Evolutionary conservation across 2,329 filamentous ascomycete species (phyloP).

Genomic region (Epichloe scottii): DNA sequence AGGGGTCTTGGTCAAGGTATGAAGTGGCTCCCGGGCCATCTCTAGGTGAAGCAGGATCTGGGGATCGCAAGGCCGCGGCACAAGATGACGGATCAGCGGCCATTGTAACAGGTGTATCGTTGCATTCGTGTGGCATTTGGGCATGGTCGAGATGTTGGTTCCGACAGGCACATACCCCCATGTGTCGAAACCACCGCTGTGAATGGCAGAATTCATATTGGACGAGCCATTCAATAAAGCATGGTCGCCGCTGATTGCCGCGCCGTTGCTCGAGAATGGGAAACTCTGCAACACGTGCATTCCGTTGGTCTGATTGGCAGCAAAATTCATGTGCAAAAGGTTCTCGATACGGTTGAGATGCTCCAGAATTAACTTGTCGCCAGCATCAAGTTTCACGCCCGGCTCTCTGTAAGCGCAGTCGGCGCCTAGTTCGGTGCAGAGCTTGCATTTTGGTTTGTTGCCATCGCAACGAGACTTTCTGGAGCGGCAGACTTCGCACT

Average conservation of each 20-base stretch:
- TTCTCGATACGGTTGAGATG: constrained; percentile 66
- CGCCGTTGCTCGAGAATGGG: constrained; percentile 52
- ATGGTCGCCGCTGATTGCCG: constrained; percentile 43
- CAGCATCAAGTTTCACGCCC: constrained; percentile 75
- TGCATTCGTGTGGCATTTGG: constrained; percentile 71
- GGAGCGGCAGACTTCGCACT: constrained; percentile 74
- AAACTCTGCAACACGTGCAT: constrained; percentile 48
- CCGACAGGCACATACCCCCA: constrained; percentile 45
- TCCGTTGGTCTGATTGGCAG: constrained; percentile 34
- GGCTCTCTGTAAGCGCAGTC: constrained; percentile 78
- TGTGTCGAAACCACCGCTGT: constrained; percentile 55
- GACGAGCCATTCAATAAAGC: constrained; percentile 33
- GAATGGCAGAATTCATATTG: constrained; percentile 41
- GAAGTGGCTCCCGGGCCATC: constrained; percentile 65
- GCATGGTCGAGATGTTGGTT: constrained; percentile 72
- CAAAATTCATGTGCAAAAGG: constrained; percentile 59
- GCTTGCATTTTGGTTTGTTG: constrained; percentile 69
- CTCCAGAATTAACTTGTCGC: constrained; percentile 75
- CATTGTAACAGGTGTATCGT: constrained; percentile 68
- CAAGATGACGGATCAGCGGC: constrained; percentile 67
- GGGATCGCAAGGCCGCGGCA: constrained; percentile 65
- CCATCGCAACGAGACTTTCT: constrained; percentile 72
- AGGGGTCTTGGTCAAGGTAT: constrained; percentile 49
- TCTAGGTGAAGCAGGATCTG: constrained; percentile 73
- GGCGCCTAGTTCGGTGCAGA: constrained; percentile 69